Evolutionary conservation across 306 rosid genomes (phyloP), one percentile per base, ranked within the genome.

Genomic region (Pyrus betulifolia): DNA sequence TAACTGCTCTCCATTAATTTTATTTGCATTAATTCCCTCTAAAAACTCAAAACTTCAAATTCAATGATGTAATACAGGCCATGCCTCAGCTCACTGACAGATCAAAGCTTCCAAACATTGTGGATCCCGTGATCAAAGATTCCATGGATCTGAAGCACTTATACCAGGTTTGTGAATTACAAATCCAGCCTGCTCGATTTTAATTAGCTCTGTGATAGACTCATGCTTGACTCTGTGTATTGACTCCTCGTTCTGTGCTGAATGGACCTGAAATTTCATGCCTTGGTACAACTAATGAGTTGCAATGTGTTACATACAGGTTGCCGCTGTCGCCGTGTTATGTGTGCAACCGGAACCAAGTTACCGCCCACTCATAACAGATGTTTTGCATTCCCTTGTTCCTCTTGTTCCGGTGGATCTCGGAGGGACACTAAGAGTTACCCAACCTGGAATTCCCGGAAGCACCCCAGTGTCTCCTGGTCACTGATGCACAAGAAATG

Each of bases 311-410:
- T 13, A 6, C 67, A 46, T 63, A 76, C 76, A 95, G 97, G 97
- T 91, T 72, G 97, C 99, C 72, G 99, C 97, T 31, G 97, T 95
- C 3, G 98, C 98, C 8, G 97, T 95, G 88, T 66, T 95, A 22
- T 95, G 98, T 54, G 97, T 95, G 77, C 98, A 95, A 80, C 96
- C 98, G 6, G 98, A 95, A 65, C 97, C 97, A 1, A 88, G 97
- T 82, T 95, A 95, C 74, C 91, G 97, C 0, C 99, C 97, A 0
- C 76, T 95, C 65, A 95, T 95, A 64, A 89, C 91, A 5, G 97
- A 95, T 75, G 97, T 95, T 69, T 80, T 95, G 57, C 99, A 95
- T 74, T 92, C 99, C 3, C 99, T 95, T 21, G 57, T 89, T 65
- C 99, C 99, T 75, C 93, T 95, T 52, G 96, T 95, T 70, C 97